Base-by-base conservation (phyloP, 441 rosid genomes). In the Croton laevigatus region DNA sequence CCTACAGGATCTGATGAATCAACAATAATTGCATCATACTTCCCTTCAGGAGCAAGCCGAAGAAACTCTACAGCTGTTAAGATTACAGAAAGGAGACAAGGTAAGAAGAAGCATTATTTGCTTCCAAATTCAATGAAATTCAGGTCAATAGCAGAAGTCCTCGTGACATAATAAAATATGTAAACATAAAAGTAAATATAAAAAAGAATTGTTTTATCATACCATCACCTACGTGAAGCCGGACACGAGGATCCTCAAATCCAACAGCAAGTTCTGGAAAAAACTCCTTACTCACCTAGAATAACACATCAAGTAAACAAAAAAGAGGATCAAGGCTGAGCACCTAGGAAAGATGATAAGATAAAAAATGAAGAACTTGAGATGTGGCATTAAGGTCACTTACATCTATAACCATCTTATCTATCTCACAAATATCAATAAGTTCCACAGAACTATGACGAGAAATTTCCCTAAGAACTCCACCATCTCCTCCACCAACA, bases 401-500 rank as follows among this genome's bases (percentile, higher is more conserved):
- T 84, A 95, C 98, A 86, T 92, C 99, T 72, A 95, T 88, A 70
- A 95, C 99, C 97, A 95, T 87, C 75, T 81, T 76, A 85, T 95
- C 99, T 76, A 92, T 95, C 87, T 95, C 99, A 78, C 99, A 95
- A 55, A 95, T 92, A 73, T 90, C 97, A 75, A 95, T 92, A 42
- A 64, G 85, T 85, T 95, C 93, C 65, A 91, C 93, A 53, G 99
- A 89, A 66, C 84, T 83, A 66, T 93, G 99, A 63, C 94, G 94
- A 80, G 98, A 80, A 80, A 95, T 82, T 83, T 95, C 99, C 75
- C 96, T 79, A 44, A 93, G 96, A 76, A 93, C 97, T 17, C 98
- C 99, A 36, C 99, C 99, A 76, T 95, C 99, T 73, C 98, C 99
- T 55, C 99, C 99, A 69, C 99, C 99, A 81, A 95, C 98, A 82